phyloP scores from a whole-genome alignment of 2,329 filamentous ascomycete genomes.

The Colletotrichum trifolii region DNA sequence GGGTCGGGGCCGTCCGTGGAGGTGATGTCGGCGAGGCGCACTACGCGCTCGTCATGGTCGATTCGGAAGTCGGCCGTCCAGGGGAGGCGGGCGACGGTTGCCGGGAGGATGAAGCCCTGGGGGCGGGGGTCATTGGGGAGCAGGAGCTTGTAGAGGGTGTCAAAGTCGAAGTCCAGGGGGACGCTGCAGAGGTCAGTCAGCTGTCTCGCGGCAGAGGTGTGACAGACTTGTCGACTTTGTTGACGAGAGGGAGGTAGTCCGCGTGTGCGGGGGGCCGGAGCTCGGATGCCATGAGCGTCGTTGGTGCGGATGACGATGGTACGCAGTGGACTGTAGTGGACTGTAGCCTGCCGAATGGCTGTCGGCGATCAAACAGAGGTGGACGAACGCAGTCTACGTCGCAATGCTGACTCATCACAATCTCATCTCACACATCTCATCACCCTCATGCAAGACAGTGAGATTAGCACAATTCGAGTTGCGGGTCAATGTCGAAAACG shows the following conservation, averaged over 20 bases:
- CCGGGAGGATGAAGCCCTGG: slow-evolving; percentile 62
- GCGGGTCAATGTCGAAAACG: no score
- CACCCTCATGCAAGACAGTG: no score
- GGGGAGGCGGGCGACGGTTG: slow-evolving; percentile 58
- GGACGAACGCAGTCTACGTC: no score
- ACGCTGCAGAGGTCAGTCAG: slow-evolving; percentile 49
- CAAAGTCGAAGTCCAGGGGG: slow-evolving; percentile 55
- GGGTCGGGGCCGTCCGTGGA: slow-evolving; percentile 39
- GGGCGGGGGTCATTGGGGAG: slow-evolving; percentile 57
- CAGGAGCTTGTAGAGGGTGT: slow-evolving; percentile 58
- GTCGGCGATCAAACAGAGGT: no score
- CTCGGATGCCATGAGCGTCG: neutral
- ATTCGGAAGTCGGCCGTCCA: slow-evolving; percentile 55
- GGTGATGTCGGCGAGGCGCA: slow-evolving; percentile 46
- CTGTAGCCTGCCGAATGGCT: no score
- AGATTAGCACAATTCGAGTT: no score
- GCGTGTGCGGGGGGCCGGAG: neutral
- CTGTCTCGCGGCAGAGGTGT: slow-evolving; percentile 1
- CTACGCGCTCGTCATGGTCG: slow-evolving; percentile 44
- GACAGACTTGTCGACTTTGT: slow-evolving; percentile 55
- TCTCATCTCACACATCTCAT: no score
- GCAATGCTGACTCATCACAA: no score
- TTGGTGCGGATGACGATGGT: no score
- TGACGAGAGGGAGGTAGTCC: slow-evolving; percentile 45
- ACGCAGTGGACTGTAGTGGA: neutral